These are phyloP conservation scores for Fusarium metavorans DNA, from an alignment of 2,329 filamentous ascomycete genomes.

Conservation along the genomic window DNA sequence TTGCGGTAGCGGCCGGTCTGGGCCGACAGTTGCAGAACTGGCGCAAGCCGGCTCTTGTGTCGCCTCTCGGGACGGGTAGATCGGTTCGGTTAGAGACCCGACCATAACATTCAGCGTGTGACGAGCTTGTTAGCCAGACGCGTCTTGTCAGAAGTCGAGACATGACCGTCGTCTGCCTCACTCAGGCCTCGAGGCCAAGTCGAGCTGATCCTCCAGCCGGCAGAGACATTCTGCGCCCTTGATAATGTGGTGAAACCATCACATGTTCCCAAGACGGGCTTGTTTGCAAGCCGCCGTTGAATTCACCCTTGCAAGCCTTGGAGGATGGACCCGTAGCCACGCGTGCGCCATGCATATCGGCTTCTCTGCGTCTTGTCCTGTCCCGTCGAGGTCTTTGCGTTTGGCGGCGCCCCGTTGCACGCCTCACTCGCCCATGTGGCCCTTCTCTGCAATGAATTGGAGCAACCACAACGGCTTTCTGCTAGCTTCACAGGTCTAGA, in stretches of 20 bases:
- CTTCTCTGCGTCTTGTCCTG: conserved; percentile 23
- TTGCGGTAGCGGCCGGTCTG: conserved; percentile 36
- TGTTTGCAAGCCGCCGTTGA: conserved; percentile 27
- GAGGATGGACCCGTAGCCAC: conserved; percentile 38
- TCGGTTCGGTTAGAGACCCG: conserved; percentile 12
- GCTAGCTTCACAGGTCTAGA: conserved; percentile 14
- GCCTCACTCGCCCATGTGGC: conserved; percentile 30
- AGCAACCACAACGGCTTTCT: conserved; percentile 9
- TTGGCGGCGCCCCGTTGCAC: conserved; percentile 27
- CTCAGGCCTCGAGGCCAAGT: conserved; percentile 1
- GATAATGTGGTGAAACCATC: conserved; percentile 35
- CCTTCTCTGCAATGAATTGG: conserved; percentile 19
- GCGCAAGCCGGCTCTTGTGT: conserved; percentile 9
- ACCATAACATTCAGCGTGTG: neutral
- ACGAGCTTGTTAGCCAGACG: neutral
- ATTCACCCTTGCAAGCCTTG: conserved; percentile 29
- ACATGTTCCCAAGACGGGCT: conserved; percentile 14
- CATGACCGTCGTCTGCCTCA: neutral
- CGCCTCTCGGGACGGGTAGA: conserved; percentile 12
- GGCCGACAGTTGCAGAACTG: conserved; percentile 42
- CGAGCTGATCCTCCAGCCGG: conserved; percentile 21
- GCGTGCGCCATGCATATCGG: conserved; percentile 38
- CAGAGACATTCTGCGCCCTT: conserved; percentile 2
- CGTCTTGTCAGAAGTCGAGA: neutral
- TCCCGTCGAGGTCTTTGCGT: conserved; percentile 23